phyloP scores from a whole-genome alignment of 345 rosid species.

The Diplotaxis tenuifolia region DNA sequence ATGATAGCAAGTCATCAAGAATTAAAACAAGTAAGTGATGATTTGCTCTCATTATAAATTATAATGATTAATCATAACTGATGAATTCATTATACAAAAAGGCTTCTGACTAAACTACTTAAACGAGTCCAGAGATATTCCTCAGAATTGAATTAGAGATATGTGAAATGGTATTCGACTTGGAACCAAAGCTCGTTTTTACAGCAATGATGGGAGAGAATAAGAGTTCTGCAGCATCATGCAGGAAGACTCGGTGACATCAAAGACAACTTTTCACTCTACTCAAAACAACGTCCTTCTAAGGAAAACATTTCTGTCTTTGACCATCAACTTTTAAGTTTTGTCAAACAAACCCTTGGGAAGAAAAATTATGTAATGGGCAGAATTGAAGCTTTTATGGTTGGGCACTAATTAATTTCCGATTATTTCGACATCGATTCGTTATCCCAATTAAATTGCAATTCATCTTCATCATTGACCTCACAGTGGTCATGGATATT shows the following conservation, averaged over 20 bases:
- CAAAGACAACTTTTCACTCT: background rate
- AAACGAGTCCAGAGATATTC: background rate
- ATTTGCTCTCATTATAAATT: no score
- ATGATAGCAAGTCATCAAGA: background rate
- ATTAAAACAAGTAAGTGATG: background rate
- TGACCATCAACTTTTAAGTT: no score
- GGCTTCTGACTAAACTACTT: background rate
- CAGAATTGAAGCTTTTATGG: background rate
- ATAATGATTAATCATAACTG: no score
- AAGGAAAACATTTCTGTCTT: background rate
- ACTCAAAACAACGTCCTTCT: background rate
- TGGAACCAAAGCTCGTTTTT: background rate
- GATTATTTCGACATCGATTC: no score
- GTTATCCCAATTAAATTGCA: background rate
- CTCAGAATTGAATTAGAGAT: background rate
- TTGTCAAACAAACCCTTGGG: background rate
- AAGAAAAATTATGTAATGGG: background rate
- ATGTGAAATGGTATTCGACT: background rate
- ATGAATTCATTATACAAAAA: background rate
- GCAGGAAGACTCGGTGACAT: background rate
- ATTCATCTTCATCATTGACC: slow-evolving; percentile 52
- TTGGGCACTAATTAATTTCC: no score
- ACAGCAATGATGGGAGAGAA: background rate
- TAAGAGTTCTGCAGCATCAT: background rate
- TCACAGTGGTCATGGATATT: slow-evolving; percentile 52